phyloP scores from a whole-genome alignment of 306 rosid species.

The Malus asiatica region DNA sequence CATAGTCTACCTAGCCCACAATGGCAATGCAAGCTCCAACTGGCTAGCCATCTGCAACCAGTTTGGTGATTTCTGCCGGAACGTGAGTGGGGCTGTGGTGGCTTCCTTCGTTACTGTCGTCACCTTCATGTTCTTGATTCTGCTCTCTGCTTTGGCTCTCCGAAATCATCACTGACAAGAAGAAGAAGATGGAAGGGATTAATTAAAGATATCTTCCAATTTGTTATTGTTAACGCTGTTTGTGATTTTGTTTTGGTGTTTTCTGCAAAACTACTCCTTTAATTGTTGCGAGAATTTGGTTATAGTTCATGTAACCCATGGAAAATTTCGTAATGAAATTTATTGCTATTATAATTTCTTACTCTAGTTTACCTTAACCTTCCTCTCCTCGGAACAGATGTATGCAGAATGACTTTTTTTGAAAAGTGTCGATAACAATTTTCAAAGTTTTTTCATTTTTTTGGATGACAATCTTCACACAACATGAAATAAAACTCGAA shows the following conservation, averaged over 20 bases:
- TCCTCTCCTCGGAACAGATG: no score
- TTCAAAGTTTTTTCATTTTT: no score
- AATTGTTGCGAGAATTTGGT: not conserved
- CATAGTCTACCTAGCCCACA: constrained; percentile 79
- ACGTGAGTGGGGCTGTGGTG: constrained; percentile 65
- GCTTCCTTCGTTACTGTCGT: constrained; percentile 44
- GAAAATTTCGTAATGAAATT: not conserved
- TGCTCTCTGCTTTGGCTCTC: constrained; percentile 57
- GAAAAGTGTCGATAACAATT: no score
- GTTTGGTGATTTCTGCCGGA: constrained; percentile 59
- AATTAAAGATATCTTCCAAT: not conserved
- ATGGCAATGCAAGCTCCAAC: constrained; percentile 61
- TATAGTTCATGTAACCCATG: not conserved
- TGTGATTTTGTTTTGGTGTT: not conserved
- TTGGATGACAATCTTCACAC: no score
- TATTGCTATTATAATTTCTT: no score
- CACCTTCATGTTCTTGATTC: constrained; percentile 35
- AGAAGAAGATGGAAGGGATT: not conserved
- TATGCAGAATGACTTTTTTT: no score
- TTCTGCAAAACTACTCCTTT: not conserved
- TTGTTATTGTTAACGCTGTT: not conserved
- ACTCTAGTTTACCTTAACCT: no score
- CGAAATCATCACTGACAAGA: constrained; percentile 22
- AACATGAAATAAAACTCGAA: no score
- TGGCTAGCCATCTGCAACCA: constrained; percentile 88